Evolutionary conservation across 495 filamentous ascomycete species (phyloP), one percentile per base, ranked within the genome.

Genomic region (Aspergillus sparsus): DNA sequence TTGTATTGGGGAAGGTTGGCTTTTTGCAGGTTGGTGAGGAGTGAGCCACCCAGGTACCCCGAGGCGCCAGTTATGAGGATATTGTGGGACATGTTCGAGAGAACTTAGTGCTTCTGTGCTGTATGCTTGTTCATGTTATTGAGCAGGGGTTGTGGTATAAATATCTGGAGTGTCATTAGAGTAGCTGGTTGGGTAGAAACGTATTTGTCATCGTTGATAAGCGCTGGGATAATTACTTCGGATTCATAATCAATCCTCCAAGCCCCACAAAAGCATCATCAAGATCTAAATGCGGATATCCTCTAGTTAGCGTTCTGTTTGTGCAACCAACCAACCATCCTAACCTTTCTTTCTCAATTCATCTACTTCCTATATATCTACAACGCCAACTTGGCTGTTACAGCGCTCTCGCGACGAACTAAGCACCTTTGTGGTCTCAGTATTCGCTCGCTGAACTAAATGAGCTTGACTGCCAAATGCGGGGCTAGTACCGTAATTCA

Each of bases 41-140:
- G 62, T 5, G 71, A 69, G 13, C 81, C 81, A 7, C 80, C 80
- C 0, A 83, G 73, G 54, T 83, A 83, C 13, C 80, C 80, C 2
- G 80, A 83, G 9, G 67, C 75, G 4, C 80, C 80, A 5, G 80
- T 83, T 21, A 83, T 64, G 37, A 82, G 74, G 37, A 83, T 75
- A 44, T 78, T 78, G 45, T 70, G 71, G 27, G 64, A 60, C 64
- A 67, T 67, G 13, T 27, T 45, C 3, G 21, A 51, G 12, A 2
- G 27, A 35, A 36, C n/a, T 27, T 7, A 11, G 21, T 51, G 15
- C 33, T 51, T 51, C 39, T 42, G 5, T 11, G 39, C 39, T 42
- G 39, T 9, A 8, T 11, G 39, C 39, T 42, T 42, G 6, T 42
- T 8, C 9, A 11, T 11, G 9, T 8, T 42, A 0, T 42, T 0